phyloP scores from a whole-genome alignment of 192 early-diverging fungal genomes.

The Coemansia sp. region DNA sequence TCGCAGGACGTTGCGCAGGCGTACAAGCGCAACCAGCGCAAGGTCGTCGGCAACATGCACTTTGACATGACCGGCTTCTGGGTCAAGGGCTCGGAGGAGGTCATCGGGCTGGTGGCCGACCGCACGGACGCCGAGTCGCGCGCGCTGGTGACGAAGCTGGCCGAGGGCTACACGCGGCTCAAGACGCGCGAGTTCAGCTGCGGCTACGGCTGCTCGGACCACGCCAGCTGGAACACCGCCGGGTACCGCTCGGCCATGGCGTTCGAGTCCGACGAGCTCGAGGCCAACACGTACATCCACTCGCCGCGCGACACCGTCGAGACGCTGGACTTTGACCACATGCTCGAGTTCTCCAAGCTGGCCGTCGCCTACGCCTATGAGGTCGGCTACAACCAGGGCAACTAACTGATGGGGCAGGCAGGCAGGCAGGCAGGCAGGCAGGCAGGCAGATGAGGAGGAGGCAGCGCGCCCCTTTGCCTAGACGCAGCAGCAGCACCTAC shows the following conservation, averaged over 20 bases:
- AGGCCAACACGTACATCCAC: slow-evolving; percentile 82
- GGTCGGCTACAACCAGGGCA: slow-evolving; percentile 44
- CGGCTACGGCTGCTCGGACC: slow-evolving; percentile 88
- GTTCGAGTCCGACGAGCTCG: slow-evolving; percentile 66
- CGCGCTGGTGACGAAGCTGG: slow-evolving; percentile 55
- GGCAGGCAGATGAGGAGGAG: too few relatives aligned
- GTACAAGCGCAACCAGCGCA: slow-evolving; percentile 57
- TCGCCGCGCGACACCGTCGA: slow-evolving; percentile 71
- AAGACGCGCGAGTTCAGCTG: slow-evolving; percentile 70
- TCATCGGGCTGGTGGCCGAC: slow-evolving; percentile 82
- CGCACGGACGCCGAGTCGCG: slow-evolving; percentile 64
- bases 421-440: too few relatives aligned
- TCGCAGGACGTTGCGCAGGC: slow-evolving; percentile 75
- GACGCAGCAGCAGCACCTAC: too few relatives aligned
- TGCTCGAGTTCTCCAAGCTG: slow-evolving; percentile 83
- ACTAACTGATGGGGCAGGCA: too few relatives aligned
- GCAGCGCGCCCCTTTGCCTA: too few relatives aligned
- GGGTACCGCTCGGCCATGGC: slow-evolving; percentile 86
- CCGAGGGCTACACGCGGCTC: slow-evolving; percentile 64
- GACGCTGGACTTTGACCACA: slow-evolving; percentile 80
- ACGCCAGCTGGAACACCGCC: slow-evolving; percentile 86
- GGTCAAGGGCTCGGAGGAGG: slow-evolving; percentile 55
- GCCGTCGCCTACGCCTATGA: slow-evolving; percentile 86
- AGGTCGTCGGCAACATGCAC: slow-evolving; percentile 78
- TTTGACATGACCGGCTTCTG: slow-evolving; percentile 94